phyloP scores from a whole-genome alignment of 2,329 filamentous ascomycete species.

The Chaetomium globosum region DNA sequence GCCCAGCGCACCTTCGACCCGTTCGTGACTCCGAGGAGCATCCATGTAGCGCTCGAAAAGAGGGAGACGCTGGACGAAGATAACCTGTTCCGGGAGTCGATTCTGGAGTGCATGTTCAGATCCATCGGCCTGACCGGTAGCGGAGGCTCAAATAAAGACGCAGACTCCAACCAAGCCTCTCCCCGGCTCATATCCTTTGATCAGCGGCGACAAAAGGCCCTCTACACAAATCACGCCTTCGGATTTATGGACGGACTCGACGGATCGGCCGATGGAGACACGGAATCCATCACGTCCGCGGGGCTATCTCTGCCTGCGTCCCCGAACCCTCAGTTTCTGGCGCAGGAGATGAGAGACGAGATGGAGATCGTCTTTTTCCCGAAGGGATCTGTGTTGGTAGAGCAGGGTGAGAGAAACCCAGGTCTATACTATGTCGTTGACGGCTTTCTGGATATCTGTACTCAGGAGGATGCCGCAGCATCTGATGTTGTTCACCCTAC shows the following conservation, averaged over 20 bases:
- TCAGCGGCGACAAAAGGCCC: slow-evolving; percentile 73
- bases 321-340: slow-evolving; percentile 66
- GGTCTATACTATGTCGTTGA: slow-evolving; percentile 97
- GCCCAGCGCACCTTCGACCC: slow-evolving; percentile 58
- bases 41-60: slow-evolving; percentile 61
- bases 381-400: slow-evolving; percentile 88
- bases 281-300: slow-evolving; percentile 79
- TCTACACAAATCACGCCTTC: slow-evolving; percentile 82
- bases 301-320: slow-evolving; percentile 63
- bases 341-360: slow-evolving; percentile 84
- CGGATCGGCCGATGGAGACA: slow-evolving; percentile 74
- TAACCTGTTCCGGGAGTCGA: slow-evolving; percentile 81
- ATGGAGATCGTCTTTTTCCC: slow-evolving; percentile 98
- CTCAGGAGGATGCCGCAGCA: slow-evolving; percentile 66
- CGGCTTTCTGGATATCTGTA: slow-evolving; percentile 91
- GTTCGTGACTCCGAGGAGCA: slow-evolving; percentile 56
- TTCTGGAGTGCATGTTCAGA: slow-evolving; percentile 94
- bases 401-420: slow-evolving; percentile 95
- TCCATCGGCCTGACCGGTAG: slow-evolving; percentile 79
- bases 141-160: slow-evolving; percentile 65
- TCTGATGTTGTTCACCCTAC: slow-evolving; percentile 48
- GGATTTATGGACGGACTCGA: slow-evolving; percentile 88
- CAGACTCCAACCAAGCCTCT: slow-evolving; percentile 79
- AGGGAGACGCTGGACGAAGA: slow-evolving; percentile 88
- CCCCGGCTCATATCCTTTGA: slow-evolving; percentile 84